phyloP scores from a whole-genome alignment of 2,329 filamentous ascomycete genomes.

The Aspergillaceae sp. region DNA sequence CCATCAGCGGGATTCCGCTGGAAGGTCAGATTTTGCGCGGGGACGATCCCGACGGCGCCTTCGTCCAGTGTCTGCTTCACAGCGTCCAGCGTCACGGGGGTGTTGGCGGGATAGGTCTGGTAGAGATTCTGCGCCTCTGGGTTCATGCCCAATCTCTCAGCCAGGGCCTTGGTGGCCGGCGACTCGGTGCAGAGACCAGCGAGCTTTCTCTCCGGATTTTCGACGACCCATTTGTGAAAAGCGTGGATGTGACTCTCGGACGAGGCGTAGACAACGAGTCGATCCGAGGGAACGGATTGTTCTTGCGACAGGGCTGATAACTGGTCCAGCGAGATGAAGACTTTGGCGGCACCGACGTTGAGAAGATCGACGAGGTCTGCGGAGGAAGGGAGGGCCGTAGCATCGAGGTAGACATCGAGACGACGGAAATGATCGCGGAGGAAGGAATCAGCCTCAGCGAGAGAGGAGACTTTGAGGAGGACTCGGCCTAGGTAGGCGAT shows the following conservation, averaged over 20 bases:
- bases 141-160: constrained; percentile 30
- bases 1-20: constrained; percentile 51
- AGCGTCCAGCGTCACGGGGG: constrained; percentile 37
- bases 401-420: constrained; percentile 65
- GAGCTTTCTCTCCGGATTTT: constrained; percentile 28
- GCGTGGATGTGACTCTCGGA: constrained; percentile 30
- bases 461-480: constrained; percentile 43
- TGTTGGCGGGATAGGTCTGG: constrained; percentile 21
- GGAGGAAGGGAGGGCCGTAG: constrained; percentile 55
- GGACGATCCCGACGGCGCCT: constrained; percentile 62
- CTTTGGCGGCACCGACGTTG: constrained; percentile 73
- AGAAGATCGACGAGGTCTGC: constrained; percentile 74
- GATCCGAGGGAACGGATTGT: constrained; percentile 44
- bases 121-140: constrained; percentile 35
- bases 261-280: constrained; percentile 49
- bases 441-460: constrained; percentile 39
- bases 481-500: constrained; percentile 53
- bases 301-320: constrained; percentile 48
- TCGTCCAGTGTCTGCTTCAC: constrained; percentile 41
- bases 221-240: constrained; percentile 33
- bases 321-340: constrained; percentile 69
- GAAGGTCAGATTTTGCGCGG: constrained; percentile 61
- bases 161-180: constrained; percentile 27
- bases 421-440: constrained; percentile 49
- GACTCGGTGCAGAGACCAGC: constrained; percentile 27